Evolutionary conservation across 2,329 filamentous ascomycete species (phyloP), one percentile per base, ranked within the genome.

Genomic region (Pseudogymnoascus pannorum): DNA sequence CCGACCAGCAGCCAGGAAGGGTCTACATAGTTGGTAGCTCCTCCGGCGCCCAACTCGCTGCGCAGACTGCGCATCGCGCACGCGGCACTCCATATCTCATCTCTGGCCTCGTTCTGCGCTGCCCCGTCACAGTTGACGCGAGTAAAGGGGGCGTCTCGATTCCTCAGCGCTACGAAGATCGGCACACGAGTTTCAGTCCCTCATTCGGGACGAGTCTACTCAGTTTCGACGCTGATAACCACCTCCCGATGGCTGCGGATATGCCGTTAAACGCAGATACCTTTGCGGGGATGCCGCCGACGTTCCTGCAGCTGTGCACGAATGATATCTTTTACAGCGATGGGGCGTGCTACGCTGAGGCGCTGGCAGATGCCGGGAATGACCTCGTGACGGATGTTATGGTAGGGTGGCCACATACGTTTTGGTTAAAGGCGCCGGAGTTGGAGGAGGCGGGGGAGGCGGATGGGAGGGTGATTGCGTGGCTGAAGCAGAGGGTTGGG

Each of bases 261-360:
- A 74, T 80, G 66, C 78, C 78, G 7, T 66, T 81, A 4, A 79
- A 79, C 66, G 71, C 68, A 0, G 4, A 54, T 64, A 35, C 60
- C 61, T 44, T 38, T 64, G 65, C 69, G 14, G 66, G 71, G 11
- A 57, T 80, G 42, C 60, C 65, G 4, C 69, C 72, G 61, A 77
- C 77, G 48, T 82, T 76, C 74, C 73, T 81, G 14, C 79, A 82
- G 70, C 69, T 81, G 4, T 77, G 75, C 62, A 78, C 76, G 7
- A 81, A 81, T 59, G 79, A 82, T 64, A 74, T 76, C 40, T 73
- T 81, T 63, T 81, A 81, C 68, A 78, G 77, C 18, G 79, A 82
- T 67, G 79, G 79, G 8, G 64, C 79, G 7, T 81, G 79, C 64
- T 81, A 80, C 66, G 78, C 75, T 3, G 75, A 75, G 67, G 68